Evolutionary conservation across 1,139 yeast species (phyloP).

Genomic region (Blastobotrys indianensis): DNA sequence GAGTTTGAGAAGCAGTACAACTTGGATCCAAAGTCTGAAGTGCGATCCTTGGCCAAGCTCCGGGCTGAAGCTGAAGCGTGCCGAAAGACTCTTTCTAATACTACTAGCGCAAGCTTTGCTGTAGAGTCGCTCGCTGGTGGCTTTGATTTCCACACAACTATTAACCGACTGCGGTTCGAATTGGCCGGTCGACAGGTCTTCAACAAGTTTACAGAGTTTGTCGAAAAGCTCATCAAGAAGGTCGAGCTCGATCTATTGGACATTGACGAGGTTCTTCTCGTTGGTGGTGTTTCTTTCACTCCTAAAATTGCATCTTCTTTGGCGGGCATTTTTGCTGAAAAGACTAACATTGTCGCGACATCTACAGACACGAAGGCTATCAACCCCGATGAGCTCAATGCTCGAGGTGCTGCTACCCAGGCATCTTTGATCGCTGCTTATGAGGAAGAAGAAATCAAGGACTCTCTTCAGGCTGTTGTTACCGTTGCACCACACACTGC

Average conservation of each 20-base stretch:
- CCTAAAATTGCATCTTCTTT: conserved; percentile 84
- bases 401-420: conserved; percentile 97
- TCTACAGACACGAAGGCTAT: conserved; percentile 67
- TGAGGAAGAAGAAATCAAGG: conserved; percentile 81
- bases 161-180: conserved; percentile 93
- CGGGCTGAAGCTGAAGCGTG: conserved; percentile 77
- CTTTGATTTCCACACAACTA: conserved; percentile 82
- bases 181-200: conserved; percentile 76
- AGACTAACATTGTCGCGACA: conserved; percentile 74
- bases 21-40: conserved; percentile 72
- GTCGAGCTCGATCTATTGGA: conserved; percentile 83
- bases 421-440: conserved; percentile 81
- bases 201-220: conserved; percentile 67
- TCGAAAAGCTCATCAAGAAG: conserved; percentile 67
- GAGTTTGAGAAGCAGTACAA: conserved; percentile 89
- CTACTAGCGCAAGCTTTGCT: conserved; percentile 82
- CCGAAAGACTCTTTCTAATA: conserved; percentile 89
- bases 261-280: conserved; percentile 84
- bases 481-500: conserved; percentile 83
- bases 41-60: conserved; percentile 85
- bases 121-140: conserved; percentile 95
- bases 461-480: conserved; percentile 79
- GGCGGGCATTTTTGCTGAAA: conserved; percentile 61
- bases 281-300: conserved; percentile 89
- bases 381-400: conserved; percentile 82